Conservation (phyloP, 306 rosid species). For the Glycine latifolia region DNA sequence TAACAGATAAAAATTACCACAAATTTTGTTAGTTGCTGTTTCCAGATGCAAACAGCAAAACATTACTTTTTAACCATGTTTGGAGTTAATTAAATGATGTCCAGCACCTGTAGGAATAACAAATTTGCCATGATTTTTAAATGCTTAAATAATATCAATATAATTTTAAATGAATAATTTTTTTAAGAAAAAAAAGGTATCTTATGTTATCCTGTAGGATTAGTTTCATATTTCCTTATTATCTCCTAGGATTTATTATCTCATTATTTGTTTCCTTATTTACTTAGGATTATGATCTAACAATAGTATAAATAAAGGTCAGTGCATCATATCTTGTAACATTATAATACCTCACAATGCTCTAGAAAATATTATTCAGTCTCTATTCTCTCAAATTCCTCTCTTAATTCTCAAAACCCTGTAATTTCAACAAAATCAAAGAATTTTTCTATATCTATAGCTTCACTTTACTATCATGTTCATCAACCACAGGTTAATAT, state of each 20-base stretch:
- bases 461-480: neutral
- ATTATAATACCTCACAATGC: neutral
- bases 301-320: neutral
- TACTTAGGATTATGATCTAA: neutral
- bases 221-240: neutral
- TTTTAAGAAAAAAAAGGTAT: neutral
- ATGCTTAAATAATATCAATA: slow-evolving; percentile 1
- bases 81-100: slow-evolving; percentile 4
- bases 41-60: slow-evolving; percentile 5
- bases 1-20: neutral
- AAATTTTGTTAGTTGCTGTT: neutral
- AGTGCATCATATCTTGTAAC: neutral
- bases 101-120: neutral
- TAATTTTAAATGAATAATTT: neutral
- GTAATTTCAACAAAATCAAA: neutral
- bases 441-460: neutral
- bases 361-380: neutral
- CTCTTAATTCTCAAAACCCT: neutral
- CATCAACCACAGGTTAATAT: neutral
- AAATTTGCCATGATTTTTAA: slow-evolving; percentile 1
- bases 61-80: neutral
- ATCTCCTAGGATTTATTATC: neutral
- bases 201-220: neutral
- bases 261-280: neutral
- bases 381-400: slow-evolving; percentile 4